Percentiles rank a stretch among this genome's conserved stretches.
Evolutionary conservation across 208 protist species (phyloP).

Genomic region (Crithidia brevicula): DNA sequence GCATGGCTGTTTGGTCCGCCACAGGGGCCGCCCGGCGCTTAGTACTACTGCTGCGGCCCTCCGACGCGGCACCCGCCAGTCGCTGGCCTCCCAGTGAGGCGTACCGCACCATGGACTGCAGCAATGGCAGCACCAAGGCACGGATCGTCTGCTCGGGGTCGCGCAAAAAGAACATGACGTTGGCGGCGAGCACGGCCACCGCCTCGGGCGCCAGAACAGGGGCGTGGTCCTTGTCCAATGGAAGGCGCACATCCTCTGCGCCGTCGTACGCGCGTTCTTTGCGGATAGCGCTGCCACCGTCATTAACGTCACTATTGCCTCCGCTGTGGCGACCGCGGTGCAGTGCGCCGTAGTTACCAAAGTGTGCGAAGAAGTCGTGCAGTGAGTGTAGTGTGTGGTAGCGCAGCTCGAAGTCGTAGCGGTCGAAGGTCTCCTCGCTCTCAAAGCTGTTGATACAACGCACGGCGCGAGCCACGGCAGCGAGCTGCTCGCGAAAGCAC

Average conservation of each 20-base stretch:
- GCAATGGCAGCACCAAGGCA: constrained; percentile 58
- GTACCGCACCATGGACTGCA: constrained; percentile 85
- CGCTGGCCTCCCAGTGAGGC: constrained; percentile 34
- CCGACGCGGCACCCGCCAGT: background rate
- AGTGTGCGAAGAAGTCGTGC: constrained; percentile 75
- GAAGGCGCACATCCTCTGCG: constrained; percentile 63
- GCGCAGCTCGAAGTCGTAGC: constrained; percentile 89
- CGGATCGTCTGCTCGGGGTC: constrained; percentile 84
- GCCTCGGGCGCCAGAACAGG: constrained; percentile 69
- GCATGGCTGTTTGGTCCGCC: background rate
- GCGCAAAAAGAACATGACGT: constrained; percentile 86
- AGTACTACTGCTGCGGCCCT: constrained; percentile 5
- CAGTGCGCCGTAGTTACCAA: constrained; percentile 63
- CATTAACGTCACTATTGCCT: background rate
- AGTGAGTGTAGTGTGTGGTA: constrained; percentile 87
- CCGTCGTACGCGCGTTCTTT: constrained; percentile 73
- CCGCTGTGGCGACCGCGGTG: background rate
- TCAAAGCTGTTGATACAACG: constrained; percentile 82
- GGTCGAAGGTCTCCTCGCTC: constrained; percentile 47
- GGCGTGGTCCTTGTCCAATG: constrained; percentile 44
- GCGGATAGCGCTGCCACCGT: constrained; percentile 30
- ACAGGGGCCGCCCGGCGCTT: constrained; percentile 7
- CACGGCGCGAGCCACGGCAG: constrained; percentile 64
- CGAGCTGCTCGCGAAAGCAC: constrained; percentile 49
- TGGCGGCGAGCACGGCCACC: constrained; percentile 60